A percentile compares a stretch with the other conserved stretches of the same genome.
Conservation (phyloP, 78 protist species). For the Dictyostelium purpureum region DNA sequence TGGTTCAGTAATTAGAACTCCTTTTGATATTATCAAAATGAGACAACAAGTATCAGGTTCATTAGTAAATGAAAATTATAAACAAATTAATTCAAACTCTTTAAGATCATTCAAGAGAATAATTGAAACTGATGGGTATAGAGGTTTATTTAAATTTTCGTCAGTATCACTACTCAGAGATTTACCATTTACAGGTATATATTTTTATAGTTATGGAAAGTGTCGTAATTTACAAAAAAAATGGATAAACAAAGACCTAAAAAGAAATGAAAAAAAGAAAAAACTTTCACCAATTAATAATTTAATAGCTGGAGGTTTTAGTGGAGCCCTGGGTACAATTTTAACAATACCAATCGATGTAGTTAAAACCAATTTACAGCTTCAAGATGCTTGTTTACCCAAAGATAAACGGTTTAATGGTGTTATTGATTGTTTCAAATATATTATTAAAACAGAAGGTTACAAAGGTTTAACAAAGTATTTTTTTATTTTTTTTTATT, state of each 20-base stretch:
- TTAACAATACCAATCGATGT: conserved; percentile 70
- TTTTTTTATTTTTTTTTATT: not conserved
- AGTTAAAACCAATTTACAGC: conserved; percentile 56
- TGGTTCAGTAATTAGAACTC: conserved; percentile 51
- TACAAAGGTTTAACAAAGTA: conserved; percentile 71
- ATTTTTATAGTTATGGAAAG: conserved; percentile 32
- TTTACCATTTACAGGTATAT: conserved; percentile 38
- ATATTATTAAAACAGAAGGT: conserved; percentile 45
- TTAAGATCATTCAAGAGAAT: not conserved
- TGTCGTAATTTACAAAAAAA: not conserved
- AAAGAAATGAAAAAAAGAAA: not conserved
- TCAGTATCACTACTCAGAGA: conserved; percentile 52
- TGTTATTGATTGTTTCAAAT: not conserved
- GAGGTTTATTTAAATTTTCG: conserved; percentile 42
- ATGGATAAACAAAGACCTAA: not conserved
- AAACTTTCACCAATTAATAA: not conserved
- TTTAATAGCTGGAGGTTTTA: conserved; percentile 24
- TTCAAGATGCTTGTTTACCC: conserved; percentile 31
- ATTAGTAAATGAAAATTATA: not conserved
- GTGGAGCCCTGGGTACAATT: conserved; percentile 39
- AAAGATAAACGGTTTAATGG: conserved; percentile 20
- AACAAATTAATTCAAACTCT: not conserved
- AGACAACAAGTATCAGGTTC: conserved; percentile 20
- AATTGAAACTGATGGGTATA: not conserved
- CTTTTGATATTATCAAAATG: conserved; percentile 55